Percentiles rank a stretch among this genome's conserved stretches.
These are phyloP conservation scores for Rhizophora apiculata DNA, from an alignment of 345 rosid species.

Conservation along the genomic window DNA sequence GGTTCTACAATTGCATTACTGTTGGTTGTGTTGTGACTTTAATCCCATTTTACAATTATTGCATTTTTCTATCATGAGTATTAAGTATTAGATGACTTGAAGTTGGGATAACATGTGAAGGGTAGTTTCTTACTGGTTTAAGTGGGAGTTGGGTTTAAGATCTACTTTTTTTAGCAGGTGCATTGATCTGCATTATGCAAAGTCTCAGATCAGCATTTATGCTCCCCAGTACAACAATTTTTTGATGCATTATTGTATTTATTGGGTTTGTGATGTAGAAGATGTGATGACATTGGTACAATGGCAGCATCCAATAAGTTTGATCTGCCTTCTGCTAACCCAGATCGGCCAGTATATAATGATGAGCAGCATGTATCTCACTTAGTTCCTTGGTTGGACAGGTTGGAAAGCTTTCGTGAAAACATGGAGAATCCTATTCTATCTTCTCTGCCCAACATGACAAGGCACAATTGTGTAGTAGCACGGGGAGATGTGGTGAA, in stretches of 20 bases:
- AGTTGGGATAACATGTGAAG: constrained; percentile 1
- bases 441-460: constrained; percentile 60
- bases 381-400: constrained; percentile 66
- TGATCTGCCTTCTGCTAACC: constrained; percentile 78
- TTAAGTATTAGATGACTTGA: neutral
- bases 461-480: constrained; percentile 57
- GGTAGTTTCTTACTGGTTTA: constrained; percentile 1
- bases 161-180: constrained; percentile 43
- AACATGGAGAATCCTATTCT: constrained; percentile 60
- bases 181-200: constrained; percentile 14
- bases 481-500: constrained; percentile 64
- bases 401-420: constrained; percentile 82
- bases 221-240: constrained; percentile 44
- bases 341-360: constrained; percentile 65
- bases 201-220: constrained; percentile 47
- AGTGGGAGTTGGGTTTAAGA: constrained; percentile 8
- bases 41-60: neutral
- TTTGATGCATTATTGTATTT: constrained; percentile 68
- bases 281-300: constrained; percentile 48
- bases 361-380: constrained; percentile 76
- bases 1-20: constrained; percentile 3
- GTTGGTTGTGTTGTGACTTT: constrained; percentile 1
- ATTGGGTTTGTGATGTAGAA: constrained; percentile 45
- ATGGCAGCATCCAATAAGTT: constrained; percentile 85
- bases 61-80: neutral